Conservation (phyloP, 139 green algal genomes). For the Cymbomonas tetramitiformis region DNA sequence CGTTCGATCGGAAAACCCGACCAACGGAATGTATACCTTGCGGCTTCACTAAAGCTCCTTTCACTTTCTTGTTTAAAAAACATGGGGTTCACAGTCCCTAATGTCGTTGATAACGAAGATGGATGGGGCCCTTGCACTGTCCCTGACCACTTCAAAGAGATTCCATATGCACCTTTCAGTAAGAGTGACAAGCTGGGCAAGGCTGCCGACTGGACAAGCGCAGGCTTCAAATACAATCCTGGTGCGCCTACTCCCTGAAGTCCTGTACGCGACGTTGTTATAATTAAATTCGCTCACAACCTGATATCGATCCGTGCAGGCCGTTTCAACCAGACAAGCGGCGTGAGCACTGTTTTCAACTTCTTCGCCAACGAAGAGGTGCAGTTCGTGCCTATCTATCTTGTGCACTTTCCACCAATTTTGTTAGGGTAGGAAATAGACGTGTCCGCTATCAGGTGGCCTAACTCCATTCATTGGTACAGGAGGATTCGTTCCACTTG, state of each 20-base stretch:
- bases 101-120: background rate
- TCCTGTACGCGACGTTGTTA: background rate
- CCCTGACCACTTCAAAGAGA: conserved; percentile 33
- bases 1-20: too few species aligned
- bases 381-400: conserved; percentile 4
- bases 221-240: conserved; percentile 1
- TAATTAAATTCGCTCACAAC: background rate
- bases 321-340: conserved; percentile 9
- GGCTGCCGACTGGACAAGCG: conserved; percentile 44
- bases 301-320: conserved; percentile 5
- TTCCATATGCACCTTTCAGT: conserved; percentile 84
- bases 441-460: background rate
- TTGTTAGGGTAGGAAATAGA: background rate
- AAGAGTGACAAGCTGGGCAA: conserved; percentile 81
- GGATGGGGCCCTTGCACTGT: conserved; percentile 1
- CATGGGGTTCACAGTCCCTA: conserved; percentile 1
- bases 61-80: too few species aligned
- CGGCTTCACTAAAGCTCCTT: too few species aligned
- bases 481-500: conserved; percentile 87
- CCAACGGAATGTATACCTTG: too few species aligned
- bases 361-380: conserved; percentile 88
- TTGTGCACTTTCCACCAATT: conserved; percentile 5
- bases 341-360: conserved; percentile 69
- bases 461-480: conserved; percentile 16
- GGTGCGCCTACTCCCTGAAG: background rate